Percentiles rank a stretch among this genome's conserved stretches.
Evolutionary conservation across 768 basidiomycete species (phyloP).

Genomic region (Exsudoporus frostii): DNA sequence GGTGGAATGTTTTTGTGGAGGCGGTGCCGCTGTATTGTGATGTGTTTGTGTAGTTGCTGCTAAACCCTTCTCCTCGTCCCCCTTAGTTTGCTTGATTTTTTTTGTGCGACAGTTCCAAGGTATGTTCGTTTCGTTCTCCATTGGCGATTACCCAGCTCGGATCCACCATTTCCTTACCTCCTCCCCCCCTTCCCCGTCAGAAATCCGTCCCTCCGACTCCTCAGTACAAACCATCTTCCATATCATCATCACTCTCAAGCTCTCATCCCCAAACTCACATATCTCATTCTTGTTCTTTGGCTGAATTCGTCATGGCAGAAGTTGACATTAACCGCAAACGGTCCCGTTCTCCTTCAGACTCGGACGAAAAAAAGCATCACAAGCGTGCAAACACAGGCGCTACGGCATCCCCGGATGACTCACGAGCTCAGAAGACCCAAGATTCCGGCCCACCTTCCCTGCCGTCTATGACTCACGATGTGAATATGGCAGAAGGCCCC

Average conservation of each 20-base stretch:
- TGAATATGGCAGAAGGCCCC: conserved; percentile 58
- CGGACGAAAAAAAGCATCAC: conserved; percentile 72
- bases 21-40: conserved; percentile 22
- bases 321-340: conserved; percentile 81
- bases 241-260: conserved; percentile 42
- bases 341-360: conserved; percentile 82
- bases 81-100: background rate
- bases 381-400: conserved; percentile 85
- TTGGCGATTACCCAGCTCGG: conserved; percentile 50
- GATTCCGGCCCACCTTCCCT: conserved; percentile 39
- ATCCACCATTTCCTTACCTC: conserved; percentile 54
- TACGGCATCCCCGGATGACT: conserved; percentile 60
- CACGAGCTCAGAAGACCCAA: conserved; percentile 45
- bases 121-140: conserved; percentile 33
- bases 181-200: conserved; percentile 50
- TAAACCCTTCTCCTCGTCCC: conserved; percentile 9
- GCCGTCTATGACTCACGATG: conserved; percentile 47
- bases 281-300: conserved; percentile 35
- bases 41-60: conserved; percentile 10
- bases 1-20: conserved; percentile 46
- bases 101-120: conserved; percentile 20
- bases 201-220: conserved; percentile 40
- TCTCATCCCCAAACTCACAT: conserved; percentile 42
- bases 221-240: conserved; percentile 39
- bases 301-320: conserved; percentile 81